A percentile compares a stretch with the other conserved stretches of the same genome.
Evolutionary conservation across 768 basidiomycete genomes (phyloP).

Genomic region (Rickenella mellea): DNA sequence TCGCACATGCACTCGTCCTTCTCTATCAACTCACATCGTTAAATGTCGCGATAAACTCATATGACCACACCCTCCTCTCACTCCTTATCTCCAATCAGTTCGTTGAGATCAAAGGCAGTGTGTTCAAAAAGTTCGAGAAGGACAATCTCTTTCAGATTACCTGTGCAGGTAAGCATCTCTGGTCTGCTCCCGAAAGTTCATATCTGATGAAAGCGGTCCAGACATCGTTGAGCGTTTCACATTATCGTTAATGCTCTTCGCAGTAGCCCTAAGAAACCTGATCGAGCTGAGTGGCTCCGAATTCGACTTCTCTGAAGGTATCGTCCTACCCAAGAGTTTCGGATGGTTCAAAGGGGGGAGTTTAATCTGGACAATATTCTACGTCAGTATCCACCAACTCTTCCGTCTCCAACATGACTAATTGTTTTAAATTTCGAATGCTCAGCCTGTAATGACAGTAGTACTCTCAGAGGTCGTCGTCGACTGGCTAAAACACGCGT

Average conservation of each 20-base stretch:
- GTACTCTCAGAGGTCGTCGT: constrained; percentile 88
- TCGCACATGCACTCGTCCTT: constrained; percentile 86
- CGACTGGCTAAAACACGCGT: constrained; percentile 98
- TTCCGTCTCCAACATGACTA: not conserved
- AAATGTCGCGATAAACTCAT: constrained; percentile 97
- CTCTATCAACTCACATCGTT: constrained; percentile 91
- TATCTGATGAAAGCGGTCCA: constrained; percentile 16
- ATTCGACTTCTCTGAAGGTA: constrained; percentile 67
- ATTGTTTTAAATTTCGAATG: constrained; percentile 1
- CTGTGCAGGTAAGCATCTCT: constrained; percentile 67
- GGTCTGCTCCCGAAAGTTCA: not conserved
- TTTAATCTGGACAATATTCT: constrained; percentile 80
- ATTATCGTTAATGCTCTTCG: constrained; percentile 78
- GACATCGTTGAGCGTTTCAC: constrained; percentile 98
- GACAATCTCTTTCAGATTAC: constrained; percentile 98
- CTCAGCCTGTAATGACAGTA: constrained; percentile 85
- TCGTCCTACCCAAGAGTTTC: constrained; percentile 73
- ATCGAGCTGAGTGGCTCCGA: constrained; percentile 90
- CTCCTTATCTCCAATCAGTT: constrained; percentile 96
- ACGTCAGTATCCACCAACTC: constrained; percentile 42
- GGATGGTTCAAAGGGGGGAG: constrained; percentile 78
- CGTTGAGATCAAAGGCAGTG: constrained; percentile 98
- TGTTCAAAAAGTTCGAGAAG: constrained; percentile 99
- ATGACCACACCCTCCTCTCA: constrained; percentile 90
- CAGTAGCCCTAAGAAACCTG: constrained; percentile 89